phyloP scores from a whole-genome alignment of 495 filamentous ascomycete genomes.

The Bryoglossum gracile region DNA sequence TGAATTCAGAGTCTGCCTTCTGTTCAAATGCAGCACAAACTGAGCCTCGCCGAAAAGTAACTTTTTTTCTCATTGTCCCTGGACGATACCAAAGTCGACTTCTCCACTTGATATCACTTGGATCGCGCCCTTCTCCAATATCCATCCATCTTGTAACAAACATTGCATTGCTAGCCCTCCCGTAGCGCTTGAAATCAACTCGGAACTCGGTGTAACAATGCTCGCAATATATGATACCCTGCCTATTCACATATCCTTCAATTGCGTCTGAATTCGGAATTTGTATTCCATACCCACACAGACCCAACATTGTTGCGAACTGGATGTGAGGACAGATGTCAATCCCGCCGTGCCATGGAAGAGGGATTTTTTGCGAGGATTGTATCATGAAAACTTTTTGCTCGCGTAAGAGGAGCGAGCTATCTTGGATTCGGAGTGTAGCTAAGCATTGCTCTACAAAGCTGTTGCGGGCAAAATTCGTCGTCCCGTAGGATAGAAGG shows the following conservation, averaged over 20 bases:
- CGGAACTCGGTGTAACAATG: slow-evolving; percentile 15
- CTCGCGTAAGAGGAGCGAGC: slow-evolving; percentile 14
- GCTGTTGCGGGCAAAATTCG: not conserved
- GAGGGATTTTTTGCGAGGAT: slow-evolving; percentile 11
- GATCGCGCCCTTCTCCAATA: slow-evolving; percentile 9
- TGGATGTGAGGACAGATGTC: slow-evolving; percentile 10
- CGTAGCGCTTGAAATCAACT: slow-evolving; percentile 15
- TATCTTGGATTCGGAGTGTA: slow-evolving; percentile 9
- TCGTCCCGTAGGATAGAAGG: not conserved
- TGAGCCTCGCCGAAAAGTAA: slow-evolving; percentile 9
- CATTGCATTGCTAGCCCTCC: slow-evolving; percentile 9
- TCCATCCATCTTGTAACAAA: slow-evolving; percentile 17
- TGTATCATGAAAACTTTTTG: slow-evolving; percentile 10
- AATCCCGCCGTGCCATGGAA: slow-evolving; percentile 3
- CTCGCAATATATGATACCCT: slow-evolving; percentile 12
- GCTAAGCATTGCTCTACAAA: slow-evolving; percentile 5
- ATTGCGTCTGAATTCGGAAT: slow-evolving; percentile 8
- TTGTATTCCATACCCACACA: slow-evolving; percentile 11
- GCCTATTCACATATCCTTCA: slow-evolving; percentile 8
- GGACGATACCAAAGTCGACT: slow-evolving; percentile 3
- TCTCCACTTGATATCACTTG: slow-evolving; percentile 3
- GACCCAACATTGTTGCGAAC: not conserved
- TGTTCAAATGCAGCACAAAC: slow-evolving; percentile 16
- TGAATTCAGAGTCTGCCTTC: slow-evolving; percentile 8
- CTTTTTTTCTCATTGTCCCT: not conserved